Evolutionary conservation across 495 filamentous ascomycete species (phyloP), one percentile per base, ranked within the genome.

Genomic region (Aspergillus leporis): DNA sequence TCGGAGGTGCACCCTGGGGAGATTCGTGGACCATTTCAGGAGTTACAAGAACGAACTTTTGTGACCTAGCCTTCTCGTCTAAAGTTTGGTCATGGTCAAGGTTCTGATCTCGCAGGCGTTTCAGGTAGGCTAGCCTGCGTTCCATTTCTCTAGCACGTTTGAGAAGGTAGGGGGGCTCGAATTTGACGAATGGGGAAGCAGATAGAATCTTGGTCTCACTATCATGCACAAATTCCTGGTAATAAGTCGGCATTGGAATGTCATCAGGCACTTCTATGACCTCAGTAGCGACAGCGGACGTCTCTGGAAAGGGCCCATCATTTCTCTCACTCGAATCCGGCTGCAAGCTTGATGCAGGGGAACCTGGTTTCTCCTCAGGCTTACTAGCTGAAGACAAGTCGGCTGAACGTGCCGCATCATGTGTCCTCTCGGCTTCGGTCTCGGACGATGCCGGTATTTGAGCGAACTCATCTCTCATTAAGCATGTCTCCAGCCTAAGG

Each of bases 401-500:
- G n/a, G 28, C 51, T 23, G 58, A 30, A 10, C 56, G 45, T 36
- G 36, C 60, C 16, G 28, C 14, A 5, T 49, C 43, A 1, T 38
- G 14, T 4, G 46, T 38, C 30, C 55, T 58, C 50, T 66, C 16
- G 9, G 60, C 57, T 19, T 70, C 77, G 51, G 66, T 70, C 32
- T 68, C 70, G 5, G 85, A 74, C 5, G 85, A 78, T 3, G 87
- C 84, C 13, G 95, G 93, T 48, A 97, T 87, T 56, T 93, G 81
- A 23, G 95, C 90, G 69, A 91, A 96, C 63, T 97, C 93, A 74
- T 99, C 95, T 51, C 93, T 84, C 90, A 99, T 94, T 48, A 99
- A 73, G 66, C 87, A 96, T 2, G 95, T 97, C 72, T 99, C 95
- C 8, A 99, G 83, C 68, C 94, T 97, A 21, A 98, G 81, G 63